Percentiles rank a stretch among this genome's conserved stretches.
Evolutionary conservation across 345 rosid genomes (phyloP).

Genomic region (Citrus cavaleriei): DNA sequence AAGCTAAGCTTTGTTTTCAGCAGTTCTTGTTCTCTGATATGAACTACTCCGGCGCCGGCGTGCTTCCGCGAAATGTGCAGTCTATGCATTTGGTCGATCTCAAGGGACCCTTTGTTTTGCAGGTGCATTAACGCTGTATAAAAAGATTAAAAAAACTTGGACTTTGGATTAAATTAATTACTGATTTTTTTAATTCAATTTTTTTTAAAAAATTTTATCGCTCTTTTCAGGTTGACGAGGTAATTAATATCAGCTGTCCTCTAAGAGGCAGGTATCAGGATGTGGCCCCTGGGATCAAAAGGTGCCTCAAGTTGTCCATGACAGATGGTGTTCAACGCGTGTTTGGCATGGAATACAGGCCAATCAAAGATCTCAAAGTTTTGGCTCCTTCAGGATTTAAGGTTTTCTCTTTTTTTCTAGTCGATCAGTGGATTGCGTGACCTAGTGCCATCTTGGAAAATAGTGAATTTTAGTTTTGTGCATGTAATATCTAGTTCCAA

Average conservation of each 20-base stretch:
- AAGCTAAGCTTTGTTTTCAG: slow-evolving; percentile 78
- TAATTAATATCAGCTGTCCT: slow-evolving; percentile 73
- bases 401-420: slow-evolving; percentile 37
- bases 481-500: neutral
- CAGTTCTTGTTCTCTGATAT: slow-evolving; percentile 78
- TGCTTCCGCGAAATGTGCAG: slow-evolving; percentile 65
- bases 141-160: neutral
- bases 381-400: slow-evolving; percentile 78
- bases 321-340: slow-evolving; percentile 92
- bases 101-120: slow-evolving; percentile 82
- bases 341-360: slow-evolving; percentile 91
- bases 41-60: slow-evolving; percentile 69
- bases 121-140: slow-evolving; percentile 37
- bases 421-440: neutral
- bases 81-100: slow-evolving; percentile 73
- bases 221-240: slow-evolving; percentile 82
- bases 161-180: neutral
- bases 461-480: neutral
- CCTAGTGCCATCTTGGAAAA: neutral
- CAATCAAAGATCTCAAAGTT: slow-evolving; percentile 76
- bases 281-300: slow-evolving; percentile 63
- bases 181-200: neutral
- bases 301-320: slow-evolving; percentile 89
- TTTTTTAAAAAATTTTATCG: neutral
- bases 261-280: slow-evolving; percentile 74